Conservation (phyloP, 345 rosid species). For the Eucalyptus globulus region DNA sequence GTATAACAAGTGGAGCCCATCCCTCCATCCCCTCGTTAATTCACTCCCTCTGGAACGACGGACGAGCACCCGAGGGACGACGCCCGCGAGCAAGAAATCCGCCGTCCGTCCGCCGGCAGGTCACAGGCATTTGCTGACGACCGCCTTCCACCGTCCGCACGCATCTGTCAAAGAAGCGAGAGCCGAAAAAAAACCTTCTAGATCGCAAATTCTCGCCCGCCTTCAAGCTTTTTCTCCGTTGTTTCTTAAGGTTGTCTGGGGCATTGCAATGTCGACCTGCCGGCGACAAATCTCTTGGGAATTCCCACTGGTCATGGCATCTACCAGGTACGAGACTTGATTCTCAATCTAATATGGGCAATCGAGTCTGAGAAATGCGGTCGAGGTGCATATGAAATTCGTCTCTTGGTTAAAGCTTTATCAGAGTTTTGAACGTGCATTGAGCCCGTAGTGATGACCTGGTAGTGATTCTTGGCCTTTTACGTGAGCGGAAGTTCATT, state of each 20-base stretch:
- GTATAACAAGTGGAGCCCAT: no score
- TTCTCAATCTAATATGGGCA: neutral
- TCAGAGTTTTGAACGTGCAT: fast-evolving
- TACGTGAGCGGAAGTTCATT: fast-evolving
- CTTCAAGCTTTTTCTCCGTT: fast-evolving
- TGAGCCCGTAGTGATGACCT: fast-evolving
- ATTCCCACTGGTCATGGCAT: neutral
- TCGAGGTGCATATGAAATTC: no score
- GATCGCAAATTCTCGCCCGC: no score
- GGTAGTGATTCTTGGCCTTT: no score
- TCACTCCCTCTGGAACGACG: no score
- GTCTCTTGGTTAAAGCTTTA: no score
- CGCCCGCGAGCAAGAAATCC: neutral
- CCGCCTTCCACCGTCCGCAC: fast-evolving
- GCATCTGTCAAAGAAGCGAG: neutral
- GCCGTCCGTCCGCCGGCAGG: neutral
- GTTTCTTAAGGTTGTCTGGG: no score
- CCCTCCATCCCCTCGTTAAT: no score
- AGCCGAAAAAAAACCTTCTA: fast-evolving
- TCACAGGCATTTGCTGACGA: neutral
- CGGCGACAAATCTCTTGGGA: fast-evolving
- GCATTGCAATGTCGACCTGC: fast-evolving
- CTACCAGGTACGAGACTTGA: fast-evolving
- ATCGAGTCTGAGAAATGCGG: no score
- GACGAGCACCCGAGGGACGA: no score